phyloP scores from a whole-genome alignment of 1,284 basidiomycete species.

The Sanghuangporus sanghuang region DNA sequence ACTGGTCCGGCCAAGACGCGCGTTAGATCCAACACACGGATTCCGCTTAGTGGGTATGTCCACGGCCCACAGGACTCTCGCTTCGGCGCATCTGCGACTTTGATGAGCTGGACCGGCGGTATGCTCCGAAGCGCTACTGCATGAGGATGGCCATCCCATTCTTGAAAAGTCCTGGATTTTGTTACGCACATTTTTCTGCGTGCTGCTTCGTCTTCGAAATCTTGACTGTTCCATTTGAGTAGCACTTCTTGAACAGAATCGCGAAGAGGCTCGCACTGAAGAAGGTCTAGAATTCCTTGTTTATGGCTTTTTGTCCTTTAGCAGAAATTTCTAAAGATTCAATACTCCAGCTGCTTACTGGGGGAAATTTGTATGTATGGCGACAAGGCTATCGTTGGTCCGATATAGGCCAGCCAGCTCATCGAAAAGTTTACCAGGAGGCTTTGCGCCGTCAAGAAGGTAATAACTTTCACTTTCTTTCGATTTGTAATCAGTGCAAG shows the following conservation, averaged over 20 bases:
- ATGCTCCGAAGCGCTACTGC: conserved; percentile 34
- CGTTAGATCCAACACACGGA: conserved; percentile 54
- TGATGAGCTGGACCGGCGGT: conserved; percentile 40
- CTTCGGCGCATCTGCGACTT: conserved; percentile 45
- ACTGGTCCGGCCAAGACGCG: conserved; percentile 56
- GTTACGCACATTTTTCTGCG: conserved; percentile 47
- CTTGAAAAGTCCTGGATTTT: conserved; percentile 43
- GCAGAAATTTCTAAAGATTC: not conserved
- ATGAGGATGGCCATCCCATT: conserved; percentile 50
- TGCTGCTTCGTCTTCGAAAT: conserved; percentile 48
- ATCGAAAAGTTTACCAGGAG: conserved; percentile 40
- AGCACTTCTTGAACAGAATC: conserved; percentile 39
- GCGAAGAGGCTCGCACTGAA: conserved; percentile 33
- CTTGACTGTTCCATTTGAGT: conserved; percentile 38
- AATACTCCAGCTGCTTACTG: conserved; percentile 36
- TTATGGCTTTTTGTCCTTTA: conserved; percentile 37
- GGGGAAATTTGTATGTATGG: conserved; percentile 62
- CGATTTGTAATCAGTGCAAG: not conserved
- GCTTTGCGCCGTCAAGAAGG: conserved; percentile 36
- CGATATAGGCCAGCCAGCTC: conserved; percentile 47
- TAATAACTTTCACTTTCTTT: conserved; percentile 49
- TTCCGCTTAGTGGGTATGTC: conserved; percentile 38
- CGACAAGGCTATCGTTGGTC: conserved; percentile 47
- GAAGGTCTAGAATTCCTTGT: conserved; percentile 44
- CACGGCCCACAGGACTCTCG: conserved; percentile 20